Base-by-base conservation (phyloP, 352 stramenopile species). In the Phytophthora nicotianae region DNA sequence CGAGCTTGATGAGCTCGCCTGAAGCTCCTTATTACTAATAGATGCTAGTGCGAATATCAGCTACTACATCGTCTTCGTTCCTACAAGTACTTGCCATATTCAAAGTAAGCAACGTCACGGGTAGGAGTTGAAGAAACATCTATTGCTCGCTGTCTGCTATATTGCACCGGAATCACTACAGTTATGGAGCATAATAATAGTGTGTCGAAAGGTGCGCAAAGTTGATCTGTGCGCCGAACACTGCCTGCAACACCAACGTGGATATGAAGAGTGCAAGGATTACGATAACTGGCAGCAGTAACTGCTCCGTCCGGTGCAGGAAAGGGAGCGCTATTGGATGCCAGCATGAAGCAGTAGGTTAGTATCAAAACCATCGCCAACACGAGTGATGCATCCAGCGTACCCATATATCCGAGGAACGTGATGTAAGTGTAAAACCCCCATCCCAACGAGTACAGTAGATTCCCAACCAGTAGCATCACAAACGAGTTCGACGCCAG, bases 361-460 rank as follows among this genome's bases (percentile, higher is more conserved):
- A 66, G 32, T 26, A 46, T 37, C 16, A 46, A 57, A 26, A 0
- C 9, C 16, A 46, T 23, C 14, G 51, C 13, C 23, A 50, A 13
- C 11, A 45, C 11, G 14, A 52, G 7, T 10, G 19, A 19, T 43
- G 13, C 4, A 38, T 9, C 9, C 5, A 24, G 4, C 80, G 59
- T 76, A 96, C 88, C 86, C 81, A 96, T 90, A 70, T 97, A 99
- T 40, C 97, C 97, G 27, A 99, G 83, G 79, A 99, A 98, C 2
- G 97, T 99, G 68, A 99, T 97, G 78, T 99, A 99, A 54, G 91
- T 98, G 79, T 99, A 99, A 57, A 93, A 94, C 19, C 82, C 81
- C 79, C 98, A 98, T 5, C 78, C 95, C 13, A 93, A 48, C 29
- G 94, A 93, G 75, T 98, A 99, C 14, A 99, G 74, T 27, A 89